Base-by-base conservation (phyloP, 176 grass and related monocot species). In the Carex pumila region DNA sequence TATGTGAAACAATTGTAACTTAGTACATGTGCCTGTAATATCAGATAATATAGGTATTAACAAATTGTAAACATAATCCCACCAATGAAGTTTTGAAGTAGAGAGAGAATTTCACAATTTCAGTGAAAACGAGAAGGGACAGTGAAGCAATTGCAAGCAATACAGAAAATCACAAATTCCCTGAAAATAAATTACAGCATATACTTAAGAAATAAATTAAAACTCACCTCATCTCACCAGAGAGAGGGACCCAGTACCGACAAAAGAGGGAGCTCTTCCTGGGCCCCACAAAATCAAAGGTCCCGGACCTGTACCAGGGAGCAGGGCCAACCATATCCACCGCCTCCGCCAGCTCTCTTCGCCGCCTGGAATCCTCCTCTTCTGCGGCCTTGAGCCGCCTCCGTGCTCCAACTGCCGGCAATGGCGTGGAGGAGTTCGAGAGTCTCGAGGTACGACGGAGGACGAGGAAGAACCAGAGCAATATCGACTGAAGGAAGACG, bases 231-330 rank as follows among this genome's bases (percentile, higher is more conserved):
- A 89, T 93, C 62, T 89, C 79, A 3, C 75, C 63, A 21, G 82
- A 71, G 21, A 85, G 41, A 32, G 92, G 95, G 19, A 85, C 21
- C 95, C 95, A 98, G 50, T 68, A 83, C 3, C 96, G 91, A 85
- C 96, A 98, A 87, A 95, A 98, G 61, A 98, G 91, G 43, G 86
- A 81, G 84, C 88, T 98, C 79, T 84, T 88, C 83, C 95, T 93
- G 13, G 92, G 73, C 0, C 95, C 95, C 41, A 79, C 15, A 47
- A 98, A 70, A 82, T 93, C 50, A 86, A 93, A 93, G 0, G 86
- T 94, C 39, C 54, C 88, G 25, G 64, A 89, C 55, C 59, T 57
- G n/a, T 82, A 85, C 55, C 29, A 36, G 5, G 9, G 79, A 7
- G 7, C 62, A 13, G 84, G 83, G 47, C 85, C 87, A 30, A 60